Evolutionary conservation across 176 grass and related monocot species (phyloP).

Genomic region (Raddia guianensis): DNA sequence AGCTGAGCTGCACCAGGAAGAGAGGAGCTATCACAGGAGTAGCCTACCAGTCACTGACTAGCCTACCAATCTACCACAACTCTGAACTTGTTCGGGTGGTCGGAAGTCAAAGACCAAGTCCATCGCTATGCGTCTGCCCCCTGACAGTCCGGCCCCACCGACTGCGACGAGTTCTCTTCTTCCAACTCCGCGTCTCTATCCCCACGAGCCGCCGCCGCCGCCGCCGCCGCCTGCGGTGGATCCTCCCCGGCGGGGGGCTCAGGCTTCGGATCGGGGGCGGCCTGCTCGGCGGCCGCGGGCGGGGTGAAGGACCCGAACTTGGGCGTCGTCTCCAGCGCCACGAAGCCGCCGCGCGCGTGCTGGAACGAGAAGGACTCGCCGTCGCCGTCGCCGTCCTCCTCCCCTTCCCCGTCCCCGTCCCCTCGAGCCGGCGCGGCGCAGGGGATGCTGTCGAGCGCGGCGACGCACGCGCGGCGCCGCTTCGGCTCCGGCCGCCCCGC

Average conservation of each 20-base stretch:
- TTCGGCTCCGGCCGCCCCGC: constrained; percentile 45
- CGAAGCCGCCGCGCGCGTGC: constrained; percentile 54
- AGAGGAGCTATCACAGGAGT: background rate
- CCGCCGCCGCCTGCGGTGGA: background rate
- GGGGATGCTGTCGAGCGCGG: constrained; percentile 55
- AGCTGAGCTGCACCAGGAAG: background rate
- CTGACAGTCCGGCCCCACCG: background rate
- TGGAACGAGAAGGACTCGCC: constrained; percentile 69
- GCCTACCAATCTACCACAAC: background rate
- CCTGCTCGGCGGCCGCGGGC: constrained; percentile 17
- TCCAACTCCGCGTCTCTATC: constrained; percentile 12
- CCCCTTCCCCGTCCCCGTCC: background rate
- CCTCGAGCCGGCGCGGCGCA: background rate
- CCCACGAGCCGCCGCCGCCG: background rate
- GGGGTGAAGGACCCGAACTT: constrained; percentile 87
- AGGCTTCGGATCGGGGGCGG: background rate
- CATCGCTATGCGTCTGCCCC: background rate
- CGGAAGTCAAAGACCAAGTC: background rate
- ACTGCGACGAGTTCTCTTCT: constrained; percentile 8
- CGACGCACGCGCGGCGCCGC: constrained; percentile 61
- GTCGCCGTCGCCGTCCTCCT: background rate
- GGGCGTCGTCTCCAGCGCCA: constrained; percentile 74
- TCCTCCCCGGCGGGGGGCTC: background rate
- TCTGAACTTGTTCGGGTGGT: background rate
- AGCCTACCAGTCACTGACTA: background rate